Evolutionary conservation across 306 rosid species (phyloP).

Genomic region (Inga laurina): DNA sequence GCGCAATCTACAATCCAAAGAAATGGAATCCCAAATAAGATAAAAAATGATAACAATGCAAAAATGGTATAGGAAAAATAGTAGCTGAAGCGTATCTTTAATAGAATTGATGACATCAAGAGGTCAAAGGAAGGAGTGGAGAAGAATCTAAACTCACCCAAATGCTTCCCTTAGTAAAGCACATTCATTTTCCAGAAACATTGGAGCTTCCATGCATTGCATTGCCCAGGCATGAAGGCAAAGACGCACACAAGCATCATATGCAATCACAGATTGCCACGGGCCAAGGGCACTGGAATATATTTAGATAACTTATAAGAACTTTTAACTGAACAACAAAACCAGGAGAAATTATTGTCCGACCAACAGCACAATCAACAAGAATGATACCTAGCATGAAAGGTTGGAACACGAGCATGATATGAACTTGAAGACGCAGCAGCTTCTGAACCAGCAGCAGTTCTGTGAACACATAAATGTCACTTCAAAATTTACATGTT

Average conservation of each 20-base stretch:
- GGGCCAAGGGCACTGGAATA: slow-evolving; percentile 89
- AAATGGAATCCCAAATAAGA: slow-evolving; percentile 19
- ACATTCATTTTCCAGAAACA: slow-evolving; percentile 94
- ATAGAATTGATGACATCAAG: slow-evolving; percentile 16
- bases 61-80: neutral
- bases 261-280: slow-evolving; percentile 89
- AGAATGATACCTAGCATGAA: slow-evolving; percentile 80
- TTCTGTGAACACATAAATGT: slow-evolving; percentile 47
- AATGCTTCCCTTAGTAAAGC: slow-evolving; percentile 84
- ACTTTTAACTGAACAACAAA: slow-evolving; percentile 20
- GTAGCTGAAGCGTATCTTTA: neutral
- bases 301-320: slow-evolving; percentile 32
- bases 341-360: slow-evolving; percentile 4
- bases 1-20: slow-evolving; percentile 62
- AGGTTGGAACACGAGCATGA: slow-evolving; percentile 80
- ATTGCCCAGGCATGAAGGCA: slow-evolving; percentile 99
- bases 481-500: slow-evolving; percentile 21
- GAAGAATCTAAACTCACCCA: slow-evolving; percentile 58
- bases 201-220: slow-evolving; percentile 98
- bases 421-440: slow-evolving; percentile 57
- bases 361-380: slow-evolving; percentile 26
- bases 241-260: slow-evolving; percentile 94
- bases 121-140: slow-evolving; percentile 8
- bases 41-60: neutral
- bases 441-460: slow-evolving; percentile 63